Evolutionary conservation across 208 protist species (phyloP).

Genomic region (Trypanosoma platydactyli): DNA sequence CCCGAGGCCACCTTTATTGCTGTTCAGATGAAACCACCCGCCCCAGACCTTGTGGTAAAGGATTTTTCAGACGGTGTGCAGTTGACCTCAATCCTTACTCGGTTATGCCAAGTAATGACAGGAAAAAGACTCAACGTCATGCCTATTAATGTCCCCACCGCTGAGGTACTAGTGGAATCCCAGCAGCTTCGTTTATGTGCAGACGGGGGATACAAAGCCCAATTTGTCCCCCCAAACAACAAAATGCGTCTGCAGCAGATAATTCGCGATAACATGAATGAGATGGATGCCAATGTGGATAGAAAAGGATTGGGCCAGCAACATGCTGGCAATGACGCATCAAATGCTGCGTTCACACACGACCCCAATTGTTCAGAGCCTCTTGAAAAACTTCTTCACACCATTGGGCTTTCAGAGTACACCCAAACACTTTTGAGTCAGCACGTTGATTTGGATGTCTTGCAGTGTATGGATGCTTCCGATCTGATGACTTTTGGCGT

Average conservation of each 20-base stretch:
- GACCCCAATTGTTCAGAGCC: constrained; percentile 10
- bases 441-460: constrained; percentile 32
- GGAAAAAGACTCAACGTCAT: constrained; percentile 16
- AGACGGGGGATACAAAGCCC: constrained; percentile 24
- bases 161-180: constrained; percentile 21
- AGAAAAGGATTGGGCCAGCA: not conserved
- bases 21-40: constrained; percentile 15
- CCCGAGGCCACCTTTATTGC: constrained; percentile 24
- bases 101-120: constrained; percentile 14
- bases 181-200: constrained; percentile 18
- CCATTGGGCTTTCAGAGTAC: constrained; percentile 28
- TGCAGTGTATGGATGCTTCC: constrained; percentile 29
- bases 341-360: not conserved
- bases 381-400: constrained; percentile 21
- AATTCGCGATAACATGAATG: constrained; percentile 10
- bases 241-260: constrained; percentile 22
- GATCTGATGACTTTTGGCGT: constrained; percentile 34
- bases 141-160: constrained; percentile 26
- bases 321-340: not conserved
- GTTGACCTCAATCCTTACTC: constrained; percentile 6
- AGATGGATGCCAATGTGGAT: not conserved
- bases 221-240: constrained; percentile 18
- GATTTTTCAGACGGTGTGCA: constrained; percentile 21
- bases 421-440: constrained; percentile 13
- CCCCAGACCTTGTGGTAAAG: constrained; percentile 28